Conservation (phyloP, 371 early-diverging fungal genomes). For the Mucor irregularis region DNA sequence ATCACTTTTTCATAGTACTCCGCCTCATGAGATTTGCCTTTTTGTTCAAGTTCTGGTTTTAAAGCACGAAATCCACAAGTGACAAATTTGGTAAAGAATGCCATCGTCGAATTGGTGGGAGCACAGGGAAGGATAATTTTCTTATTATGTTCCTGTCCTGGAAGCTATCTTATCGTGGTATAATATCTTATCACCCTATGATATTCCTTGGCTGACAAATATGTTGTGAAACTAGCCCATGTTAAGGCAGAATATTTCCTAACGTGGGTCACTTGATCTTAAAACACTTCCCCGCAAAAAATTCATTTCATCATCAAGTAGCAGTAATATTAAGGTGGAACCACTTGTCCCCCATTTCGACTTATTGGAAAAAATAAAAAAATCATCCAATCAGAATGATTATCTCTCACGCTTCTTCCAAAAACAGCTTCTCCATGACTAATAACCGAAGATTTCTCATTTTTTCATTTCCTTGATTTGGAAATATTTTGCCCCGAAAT, state of each 20-base stretch:
- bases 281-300: slow-evolving; percentile 4
- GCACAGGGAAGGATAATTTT: background rate
- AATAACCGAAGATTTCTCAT: background rate
- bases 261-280: slow-evolving; percentile 4
- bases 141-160: background rate
- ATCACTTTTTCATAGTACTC: slow-evolving; percentile 5
- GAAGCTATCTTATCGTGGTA: slow-evolving; percentile 16
- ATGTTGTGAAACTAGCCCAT: slow-evolving; percentile 15
- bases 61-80: background rate
- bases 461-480: slow-evolving; percentile 9
- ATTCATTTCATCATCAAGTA: background rate
- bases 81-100: slow-evolving; percentile 15
- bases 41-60: background rate
- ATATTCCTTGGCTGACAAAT: slow-evolving; percentile 27
- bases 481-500: background rate
- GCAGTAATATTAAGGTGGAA: slow-evolving; percentile 1
- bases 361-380: background rate
- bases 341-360: background rate
- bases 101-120: slow-evolving; percentile 7
- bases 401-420: slow-evolving; percentile 17
- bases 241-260: background rate
- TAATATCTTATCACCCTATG: slow-evolving; percentile 13
- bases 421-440: background rate
- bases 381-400: slow-evolving; percentile 12
- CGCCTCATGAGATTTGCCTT: slow-evolving; percentile 15